A percentile compares a stretch with the other conserved stretches of the same genome.
These are phyloP conservation scores for Sophora flavescens DNA, from an alignment of 306 rosid species.

Conservation along the genomic window DNA sequence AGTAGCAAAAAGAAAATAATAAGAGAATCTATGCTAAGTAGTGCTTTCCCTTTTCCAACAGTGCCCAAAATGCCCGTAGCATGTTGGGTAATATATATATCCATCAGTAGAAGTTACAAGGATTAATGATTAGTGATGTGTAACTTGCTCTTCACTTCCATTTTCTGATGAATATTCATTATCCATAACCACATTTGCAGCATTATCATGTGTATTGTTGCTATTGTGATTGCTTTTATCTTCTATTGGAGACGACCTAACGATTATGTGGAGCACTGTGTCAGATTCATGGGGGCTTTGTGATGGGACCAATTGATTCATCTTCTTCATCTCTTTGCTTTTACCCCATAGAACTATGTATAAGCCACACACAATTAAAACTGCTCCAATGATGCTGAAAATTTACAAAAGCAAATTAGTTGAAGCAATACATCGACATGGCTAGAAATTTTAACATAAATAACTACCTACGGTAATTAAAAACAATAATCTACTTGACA, in stretches of 20 bases:
- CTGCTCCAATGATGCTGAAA: constrained; percentile 54
- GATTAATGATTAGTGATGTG: background rate
- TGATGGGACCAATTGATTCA: constrained; percentile 36
- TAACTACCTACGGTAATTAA: background rate
- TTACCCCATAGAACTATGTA: constrained; percentile 64
- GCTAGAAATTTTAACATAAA: background rate
- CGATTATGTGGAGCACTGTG: constrained; percentile 8
- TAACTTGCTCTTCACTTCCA: background rate
- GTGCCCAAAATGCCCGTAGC: background rate
- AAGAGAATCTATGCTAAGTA: background rate
- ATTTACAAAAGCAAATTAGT: background rate
- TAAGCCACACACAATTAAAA: constrained; percentile 54
- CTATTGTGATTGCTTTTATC: constrained; percentile 5
- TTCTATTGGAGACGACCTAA: background rate
- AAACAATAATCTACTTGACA: too few species aligned
- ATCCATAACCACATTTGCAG: background rate
- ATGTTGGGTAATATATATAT: background rate
- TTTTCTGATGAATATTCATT: background rate
- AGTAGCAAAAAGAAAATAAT: background rate
- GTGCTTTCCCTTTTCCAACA: background rate
- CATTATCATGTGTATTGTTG: background rate
- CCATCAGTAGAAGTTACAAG: too few species aligned
- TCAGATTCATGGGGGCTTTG: background rate
- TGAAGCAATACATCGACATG: background rate
- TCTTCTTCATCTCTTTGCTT: constrained; percentile 56